Conservation (phyloP, 1,284 basidiomycete genomes). For the Leccinum huronense region DNA sequence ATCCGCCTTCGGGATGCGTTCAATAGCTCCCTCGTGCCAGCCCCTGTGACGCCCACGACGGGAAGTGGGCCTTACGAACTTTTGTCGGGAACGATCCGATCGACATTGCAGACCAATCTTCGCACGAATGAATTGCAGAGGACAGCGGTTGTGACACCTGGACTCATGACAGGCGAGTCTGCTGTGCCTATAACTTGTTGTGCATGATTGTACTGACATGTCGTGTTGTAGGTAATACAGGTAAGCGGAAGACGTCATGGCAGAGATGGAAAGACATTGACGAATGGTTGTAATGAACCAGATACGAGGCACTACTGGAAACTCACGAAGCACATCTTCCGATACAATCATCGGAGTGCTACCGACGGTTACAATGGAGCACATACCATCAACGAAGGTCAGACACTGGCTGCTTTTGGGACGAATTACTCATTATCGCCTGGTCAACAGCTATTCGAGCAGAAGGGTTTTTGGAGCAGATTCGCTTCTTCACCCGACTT, state of each 20-base stretch:
- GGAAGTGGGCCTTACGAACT: constrained; percentile 43
- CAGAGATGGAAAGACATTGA: constrained; percentile 25
- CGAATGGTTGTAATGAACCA: constrained; percentile 25
- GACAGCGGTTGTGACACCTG: constrained; percentile 20
- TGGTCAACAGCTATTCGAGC: constrained; percentile 30
- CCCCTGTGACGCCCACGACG: constrained; percentile 49
- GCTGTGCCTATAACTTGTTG: constrained; percentile 9
- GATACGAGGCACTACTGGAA: constrained; percentile 50
- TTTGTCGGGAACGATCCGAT: constrained; percentile 49
- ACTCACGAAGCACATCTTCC: constrained; percentile 49
- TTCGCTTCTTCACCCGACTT: constrained; percentile 38
- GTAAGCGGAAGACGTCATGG: constrained; percentile 18
- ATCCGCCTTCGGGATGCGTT: constrained; percentile 39
- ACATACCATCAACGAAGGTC: constrained; percentile 56
- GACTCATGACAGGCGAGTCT: constrained; percentile 27
- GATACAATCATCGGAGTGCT: constrained; percentile 41
- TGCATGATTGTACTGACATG: constrained; percentile 9
- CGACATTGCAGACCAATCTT: constrained; percentile 31
- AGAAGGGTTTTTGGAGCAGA: constrained; percentile 37
- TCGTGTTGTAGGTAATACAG: constrained; percentile 35
- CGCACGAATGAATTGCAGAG: constrained; percentile 26
- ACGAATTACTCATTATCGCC: too few relatives aligned
- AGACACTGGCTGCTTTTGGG: background rate
- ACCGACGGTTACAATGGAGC: constrained; percentile 40
- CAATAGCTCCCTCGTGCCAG: constrained; percentile 44